These are phyloP conservation scores for Cryptosporidium sp. DNA, from an alignment of 169 alveolate genomes.

Conservation along the genomic window DNA sequence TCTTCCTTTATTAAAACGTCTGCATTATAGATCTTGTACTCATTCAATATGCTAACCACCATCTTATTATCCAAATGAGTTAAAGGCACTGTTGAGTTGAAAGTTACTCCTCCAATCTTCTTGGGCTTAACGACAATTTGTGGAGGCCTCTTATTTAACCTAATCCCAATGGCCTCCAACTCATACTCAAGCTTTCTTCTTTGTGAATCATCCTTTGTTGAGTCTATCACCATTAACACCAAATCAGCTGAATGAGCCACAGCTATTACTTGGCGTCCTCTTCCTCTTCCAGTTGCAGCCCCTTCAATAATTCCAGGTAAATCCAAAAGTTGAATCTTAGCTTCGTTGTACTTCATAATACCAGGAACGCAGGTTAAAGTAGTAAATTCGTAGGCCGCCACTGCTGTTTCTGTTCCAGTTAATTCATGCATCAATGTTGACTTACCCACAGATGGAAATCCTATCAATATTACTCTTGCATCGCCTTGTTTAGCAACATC, in stretches of 20 bases:
- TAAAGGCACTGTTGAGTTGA: slow-evolving; percentile 85
- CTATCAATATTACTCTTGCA: slow-evolving; percentile 92
- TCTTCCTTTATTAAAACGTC: slow-evolving; percentile 88
- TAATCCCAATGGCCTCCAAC: slow-evolving; percentile 89
- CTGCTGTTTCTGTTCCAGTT: slow-evolving; percentile 88
- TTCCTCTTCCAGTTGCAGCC: slow-evolving; percentile 95
- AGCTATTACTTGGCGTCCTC: slow-evolving; percentile 96
- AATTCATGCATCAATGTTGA: slow-evolving; percentile 86
- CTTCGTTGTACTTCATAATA: slow-evolving; percentile 86
- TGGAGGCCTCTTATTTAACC: slow-evolving; percentile 88
- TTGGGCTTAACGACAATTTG: slow-evolving; percentile 85
- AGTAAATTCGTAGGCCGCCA: slow-evolving; percentile 91
- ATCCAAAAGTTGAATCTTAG: slow-evolving; percentile 93
- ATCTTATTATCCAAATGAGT: slow-evolving; percentile 87
- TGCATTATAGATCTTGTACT: slow-evolving; percentile 89
- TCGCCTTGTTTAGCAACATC: slow-evolving; percentile 92
- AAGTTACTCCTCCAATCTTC: slow-evolving; percentile 86
- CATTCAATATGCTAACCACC: slow-evolving; percentile 85
- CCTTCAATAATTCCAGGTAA: slow-evolving; percentile 97
- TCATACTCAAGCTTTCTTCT: slow-evolving; percentile 86
- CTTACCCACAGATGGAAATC: slow-evolving; percentile 92
- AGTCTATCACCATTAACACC: slow-evolving; percentile 82
- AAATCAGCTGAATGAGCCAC: slow-evolving; percentile 90
- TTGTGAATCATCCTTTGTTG: slow-evolving; percentile 85
- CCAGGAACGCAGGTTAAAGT: slow-evolving; percentile 93